Base-by-base conservation (phyloP, 2,329 filamentous ascomycete species). In the Exophiala phaeomuriformis region DNA sequence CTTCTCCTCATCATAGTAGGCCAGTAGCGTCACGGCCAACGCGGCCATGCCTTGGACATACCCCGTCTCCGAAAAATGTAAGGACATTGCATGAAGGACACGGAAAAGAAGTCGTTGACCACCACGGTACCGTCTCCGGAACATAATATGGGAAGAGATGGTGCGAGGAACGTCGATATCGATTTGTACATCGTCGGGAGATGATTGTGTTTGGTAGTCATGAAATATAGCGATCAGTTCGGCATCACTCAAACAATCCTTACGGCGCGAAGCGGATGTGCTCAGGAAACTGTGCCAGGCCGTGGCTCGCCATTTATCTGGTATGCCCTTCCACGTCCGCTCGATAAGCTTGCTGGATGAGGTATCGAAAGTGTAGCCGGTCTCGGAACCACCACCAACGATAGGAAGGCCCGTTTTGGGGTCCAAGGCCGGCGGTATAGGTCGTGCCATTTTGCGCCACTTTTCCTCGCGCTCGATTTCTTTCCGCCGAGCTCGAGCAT, bases 1-100 rank as follows among this genome's bases (percentile, higher is more conserved):
- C 63, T 83, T 83, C 69, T 96, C 93, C 70, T 98, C 93, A 61
- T 97, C 91, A 69, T 90, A 98, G 68, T 98, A 98, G 67, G 91
- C 95, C 4, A 98, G 80, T 19, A 98, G 75, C 0, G 93, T 97
- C 1, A 91, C 91, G 1, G 88, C 90, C 37, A 97, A 75, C 27
- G 90, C 88, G 10, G 91, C 93, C 93, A 98, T 98, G 50, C 93
- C 93, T 70, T 98, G 93, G 0, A 97, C 93, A 68, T 98, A 98
- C 30, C 93, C 93, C 4, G 88, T 93, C 28, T 87, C 85, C 0
- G 89, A 88, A 60, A 91, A 91, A 68, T 96, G 94, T 7, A 98
- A 79, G 12, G 90, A 91, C 67, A 97, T 81, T 42, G 88, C 86
- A 67, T 97, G 93, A 30, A 98, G 77, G 2, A 97, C 90, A 47